These are phyloP conservation scores for Chrysochromulina tobinii DNA, from an alignment of 78 protist species.

Conservation along the genomic window DNA sequence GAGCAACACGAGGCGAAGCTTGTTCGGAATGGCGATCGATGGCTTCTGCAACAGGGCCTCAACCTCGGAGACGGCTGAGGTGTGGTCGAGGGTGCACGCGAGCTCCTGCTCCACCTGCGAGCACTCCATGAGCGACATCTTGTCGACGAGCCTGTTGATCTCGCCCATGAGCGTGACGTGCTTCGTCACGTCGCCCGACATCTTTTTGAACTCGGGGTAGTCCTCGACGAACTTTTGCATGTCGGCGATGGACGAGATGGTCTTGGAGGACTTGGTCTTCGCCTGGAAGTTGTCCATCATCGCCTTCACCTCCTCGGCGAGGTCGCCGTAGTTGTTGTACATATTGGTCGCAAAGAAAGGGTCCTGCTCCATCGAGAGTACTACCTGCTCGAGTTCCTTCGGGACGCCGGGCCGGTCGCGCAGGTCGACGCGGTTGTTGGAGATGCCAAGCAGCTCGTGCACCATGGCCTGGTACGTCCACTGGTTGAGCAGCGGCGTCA, in stretches of 20 bases:
- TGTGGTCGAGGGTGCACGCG: slow-evolving; percentile 70
- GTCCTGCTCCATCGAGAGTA: slow-evolving; percentile 75
- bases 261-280: slow-evolving; percentile 55
- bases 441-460: slow-evolving; percentile 87
- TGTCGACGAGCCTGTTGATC: slow-evolving; percentile 50
- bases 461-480: slow-evolving; percentile 97
- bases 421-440: slow-evolving; percentile 76
- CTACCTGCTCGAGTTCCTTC: slow-evolving; percentile 54
- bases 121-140: slow-evolving; percentile 57
- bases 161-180: slow-evolving; percentile 79
- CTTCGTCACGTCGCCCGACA: slow-evolving; percentile 78
- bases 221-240: slow-evolving; percentile 85
- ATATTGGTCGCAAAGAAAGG: slow-evolving; percentile 71
- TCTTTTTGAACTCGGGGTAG: slow-evolving; percentile 88
- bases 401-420: not conserved
- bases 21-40: slow-evolving; percentile 38
- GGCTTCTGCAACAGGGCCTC: slow-evolving; percentile 1
- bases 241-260: slow-evolving; percentile 83
- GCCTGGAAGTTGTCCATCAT: slow-evolving; percentile 77
- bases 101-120: slow-evolving; percentile 90
- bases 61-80: slow-evolving; percentile 3
- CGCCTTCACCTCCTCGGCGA: slow-evolving; percentile 78
- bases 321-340: slow-evolving; percentile 90
- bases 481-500: slow-evolving; percentile 92
- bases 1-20: slow-evolving; percentile 74